These are phyloP conservation scores for Hygrophorus russula DNA, from an alignment of 768 basidiomycete genomes.

Conservation along the genomic window DNA sequence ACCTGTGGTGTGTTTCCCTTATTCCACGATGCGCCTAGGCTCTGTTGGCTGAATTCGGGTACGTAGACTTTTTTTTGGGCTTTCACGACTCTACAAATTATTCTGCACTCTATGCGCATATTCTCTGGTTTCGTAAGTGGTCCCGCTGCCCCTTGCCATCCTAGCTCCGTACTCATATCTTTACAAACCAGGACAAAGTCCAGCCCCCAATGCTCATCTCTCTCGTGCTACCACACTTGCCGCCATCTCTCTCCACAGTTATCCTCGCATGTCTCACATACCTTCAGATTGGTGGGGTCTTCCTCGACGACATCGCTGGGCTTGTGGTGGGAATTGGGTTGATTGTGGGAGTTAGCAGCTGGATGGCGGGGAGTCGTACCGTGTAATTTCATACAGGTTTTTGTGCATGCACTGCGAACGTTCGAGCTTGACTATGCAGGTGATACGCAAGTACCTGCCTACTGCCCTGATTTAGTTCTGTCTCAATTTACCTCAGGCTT, in stretches of 20 bases:
- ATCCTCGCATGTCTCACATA: slow-evolving; percentile 58
- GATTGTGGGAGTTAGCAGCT: slow-evolving; percentile 42
- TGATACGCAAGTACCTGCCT: no score
- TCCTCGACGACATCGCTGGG: slow-evolving; percentile 64
- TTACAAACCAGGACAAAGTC: slow-evolving; percentile 35
- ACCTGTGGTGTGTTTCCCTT: slow-evolving; percentile 37
- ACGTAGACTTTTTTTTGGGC: slow-evolving; percentile 74
- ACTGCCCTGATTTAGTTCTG: no score
- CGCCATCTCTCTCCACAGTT: slow-evolving; percentile 49
- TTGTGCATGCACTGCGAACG: no score
- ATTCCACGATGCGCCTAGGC: not conserved
- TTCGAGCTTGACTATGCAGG: no score
- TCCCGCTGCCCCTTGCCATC: not conserved
- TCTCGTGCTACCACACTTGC: slow-evolving; percentile 53
- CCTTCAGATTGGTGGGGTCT: slow-evolving; percentile 50
- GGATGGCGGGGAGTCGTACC: slow-evolving; percentile 10
- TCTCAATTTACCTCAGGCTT: no score
- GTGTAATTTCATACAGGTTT: no score
- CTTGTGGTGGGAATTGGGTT: slow-evolving; percentile 65
- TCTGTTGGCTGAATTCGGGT: not conserved
- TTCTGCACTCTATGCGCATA: slow-evolving; percentile 61
- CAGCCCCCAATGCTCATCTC: slow-evolving; percentile 50
- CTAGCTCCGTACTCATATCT: not conserved
- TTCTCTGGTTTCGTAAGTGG: slow-evolving; percentile 54
- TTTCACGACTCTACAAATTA: slow-evolving; percentile 62